Base-by-base conservation (phyloP, 2,329 filamentous ascomycete genomes). In the Colletotrichum theobromicola region DNA sequence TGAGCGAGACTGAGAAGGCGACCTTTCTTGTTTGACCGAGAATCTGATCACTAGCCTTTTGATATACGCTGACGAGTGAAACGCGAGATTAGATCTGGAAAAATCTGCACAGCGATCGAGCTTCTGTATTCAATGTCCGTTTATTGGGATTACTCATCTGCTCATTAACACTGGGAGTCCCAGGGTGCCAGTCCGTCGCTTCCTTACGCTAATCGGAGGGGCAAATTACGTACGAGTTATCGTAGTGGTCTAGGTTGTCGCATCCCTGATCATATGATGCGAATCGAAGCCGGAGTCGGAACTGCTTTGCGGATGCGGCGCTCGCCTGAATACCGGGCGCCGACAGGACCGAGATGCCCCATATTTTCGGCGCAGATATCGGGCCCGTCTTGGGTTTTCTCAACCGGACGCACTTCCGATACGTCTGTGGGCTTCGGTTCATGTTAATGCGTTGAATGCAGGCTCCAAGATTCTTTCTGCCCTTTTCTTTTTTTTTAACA, bases 271-370 rank as follows among this genome's bases (percentile, higher is more conserved):
- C n/a, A n/a, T n/a, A 46, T 50, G 42, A 21, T 50, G n/a, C 1
- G 10, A 21, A 21, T 2, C 42, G 3, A 4, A 50, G 42, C 42
- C n/a, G 10, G n/a, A 10, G 3, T 21, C 0, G n/a, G 1, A 2
- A 21, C 6, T 50, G 10, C 1, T 50, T 50, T 2, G 21, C 2
- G 21, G 1, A 21, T 50, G 13, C 42, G 42, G 42, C 42, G 42
- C 42, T 21, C 42, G 42, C 4, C 21, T 50, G n/a, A 1, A 50
- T 50, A 0, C 42, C 42, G n/a, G 42, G 42, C n/a, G 42, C 42
- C 42, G 42, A 4, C 42, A 7, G 42, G 42, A 18, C 42, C 42
- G n/a, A 21, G n/a, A 4, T 50, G 42, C n/a, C 42, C 42, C 42
- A 50, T 50, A 21, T 50, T 50, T 50, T n/a, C 42, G 42, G 42